Conservation (phyloP, 768 basidiomycete genomes). For the Boletus fagicola region DNA sequence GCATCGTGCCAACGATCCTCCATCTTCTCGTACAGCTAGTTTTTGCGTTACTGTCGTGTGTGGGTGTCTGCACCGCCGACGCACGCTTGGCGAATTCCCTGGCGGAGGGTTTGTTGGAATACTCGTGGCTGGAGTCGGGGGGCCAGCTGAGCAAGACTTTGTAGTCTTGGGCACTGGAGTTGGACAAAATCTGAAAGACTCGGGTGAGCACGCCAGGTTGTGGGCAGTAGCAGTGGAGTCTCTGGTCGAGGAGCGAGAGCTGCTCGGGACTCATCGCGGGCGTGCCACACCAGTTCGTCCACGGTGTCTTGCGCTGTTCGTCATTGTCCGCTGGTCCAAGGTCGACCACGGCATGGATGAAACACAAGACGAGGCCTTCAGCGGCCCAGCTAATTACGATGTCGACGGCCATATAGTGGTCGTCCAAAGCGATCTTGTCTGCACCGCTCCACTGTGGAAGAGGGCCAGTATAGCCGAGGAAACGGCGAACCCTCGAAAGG, state of each 20-base stretch:
- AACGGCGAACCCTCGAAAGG: conserved; percentile 66
- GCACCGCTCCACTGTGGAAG: conserved; percentile 56
- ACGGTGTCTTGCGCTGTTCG: conserved; percentile 66
- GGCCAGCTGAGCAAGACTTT: conserved; percentile 74
- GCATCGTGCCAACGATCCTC: conserved; percentile 67
- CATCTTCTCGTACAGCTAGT: conserved; percentile 85
- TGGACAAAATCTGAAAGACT: conserved; percentile 78
- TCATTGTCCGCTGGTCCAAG: conserved; percentile 69
- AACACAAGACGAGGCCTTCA: conserved; percentile 83
- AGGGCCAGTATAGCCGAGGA: conserved; percentile 66
- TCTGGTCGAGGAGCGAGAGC: conserved; percentile 55
- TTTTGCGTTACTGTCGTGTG: conserved; percentile 66
- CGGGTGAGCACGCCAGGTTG: conserved; percentile 51
- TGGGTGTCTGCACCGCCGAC: conserved; percentile 55
- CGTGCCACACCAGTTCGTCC: conserved; percentile 91
- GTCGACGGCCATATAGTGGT: conserved; percentile 81
- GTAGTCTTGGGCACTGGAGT: conserved; percentile 47
- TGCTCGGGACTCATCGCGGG: conserved; percentile 58
- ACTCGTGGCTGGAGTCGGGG: conserved; percentile 48
- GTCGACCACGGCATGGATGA: conserved; percentile 82
- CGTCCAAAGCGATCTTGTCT: conserved; percentile 67
- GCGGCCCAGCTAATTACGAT: conserved; percentile 90
- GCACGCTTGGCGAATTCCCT: conserved; percentile 57
- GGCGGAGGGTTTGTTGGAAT: conserved; percentile 42
- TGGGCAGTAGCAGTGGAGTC: conserved; percentile 55